Evolutionary conservation across 805 yeast genomes (phyloP).

Genomic region (Pichia nanzhaoensis): DNA sequence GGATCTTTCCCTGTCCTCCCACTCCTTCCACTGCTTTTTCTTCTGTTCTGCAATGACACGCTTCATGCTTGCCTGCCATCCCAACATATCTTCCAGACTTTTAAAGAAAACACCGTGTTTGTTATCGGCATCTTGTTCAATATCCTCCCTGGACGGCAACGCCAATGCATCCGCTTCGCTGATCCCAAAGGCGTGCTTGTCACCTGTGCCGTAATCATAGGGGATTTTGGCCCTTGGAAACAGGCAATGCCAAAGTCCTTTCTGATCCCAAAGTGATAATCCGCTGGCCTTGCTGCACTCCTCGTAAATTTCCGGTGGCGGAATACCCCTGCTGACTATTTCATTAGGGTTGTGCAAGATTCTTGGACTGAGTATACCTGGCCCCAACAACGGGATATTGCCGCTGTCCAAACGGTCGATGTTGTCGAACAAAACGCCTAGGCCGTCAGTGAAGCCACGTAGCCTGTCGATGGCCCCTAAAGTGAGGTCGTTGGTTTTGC

Average conservation of each 20-base stretch:
- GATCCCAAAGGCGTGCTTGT: slow-evolving; percentile 6
- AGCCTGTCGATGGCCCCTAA: slow-evolving; percentile 8
- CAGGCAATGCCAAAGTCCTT: slow-evolving; percentile 87
- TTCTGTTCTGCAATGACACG: slow-evolving; percentile 37
- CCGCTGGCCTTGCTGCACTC: slow-evolving; percentile 64
- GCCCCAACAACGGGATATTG: slow-evolving; percentile 1
- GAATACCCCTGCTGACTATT: slow-evolving; percentile 24
- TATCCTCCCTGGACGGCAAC: slow-evolving; percentile 52
- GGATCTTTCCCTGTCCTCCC: slow-evolving; percentile 20
- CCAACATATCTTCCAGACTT: slow-evolving; percentile 56
- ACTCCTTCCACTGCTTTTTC: slow-evolving; percentile 19
- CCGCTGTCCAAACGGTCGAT: neutral
- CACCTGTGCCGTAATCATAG: slow-evolving; percentile 5
- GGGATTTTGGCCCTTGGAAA: slow-evolving; percentile 49
- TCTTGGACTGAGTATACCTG: neutral
- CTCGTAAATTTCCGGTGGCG: slow-evolving; percentile 43
- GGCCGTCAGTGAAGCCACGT: slow-evolving; percentile 6
- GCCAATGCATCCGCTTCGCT: neutral
- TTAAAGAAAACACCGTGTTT: slow-evolving; percentile 58
- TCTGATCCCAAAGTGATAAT: slow-evolving; percentile 67
- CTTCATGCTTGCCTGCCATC: slow-evolving; percentile 58
- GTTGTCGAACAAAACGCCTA: slow-evolving; percentile 4
- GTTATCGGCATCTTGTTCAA: slow-evolving; percentile 33
- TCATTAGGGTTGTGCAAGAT: slow-evolving; percentile 17
- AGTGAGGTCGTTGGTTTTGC: slow-evolving; percentile 16